Evolutionary conservation across 805 yeast genomes (phyloP).

Genomic region (Monosporozyma servazzii): DNA sequence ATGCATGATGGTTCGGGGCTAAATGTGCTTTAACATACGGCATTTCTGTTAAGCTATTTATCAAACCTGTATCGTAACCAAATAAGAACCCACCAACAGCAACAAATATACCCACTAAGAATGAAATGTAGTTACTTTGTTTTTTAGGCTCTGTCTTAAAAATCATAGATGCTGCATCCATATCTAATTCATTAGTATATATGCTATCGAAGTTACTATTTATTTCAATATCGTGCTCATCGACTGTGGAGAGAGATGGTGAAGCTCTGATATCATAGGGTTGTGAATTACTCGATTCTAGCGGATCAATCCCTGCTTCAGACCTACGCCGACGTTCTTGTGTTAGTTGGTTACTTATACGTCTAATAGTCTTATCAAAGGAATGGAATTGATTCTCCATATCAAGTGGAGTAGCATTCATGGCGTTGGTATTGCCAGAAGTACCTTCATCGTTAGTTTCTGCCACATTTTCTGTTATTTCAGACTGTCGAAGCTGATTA

Average conservation of each 20-base stretch:
- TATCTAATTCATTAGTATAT: neutral
- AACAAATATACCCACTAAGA: conserved; percentile 68
- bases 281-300: neutral
- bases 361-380: neutral
- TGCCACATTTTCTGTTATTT: neutral
- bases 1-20: conserved; percentile 38
- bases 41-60: conserved; percentile 76
- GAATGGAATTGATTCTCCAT: neutral
- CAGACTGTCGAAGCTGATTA: neutral
- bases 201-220: neutral
- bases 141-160: conserved; percentile 27
- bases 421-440: neutral
- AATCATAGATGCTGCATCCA: conserved; percentile 13
- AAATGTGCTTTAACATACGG: conserved; percentile 48
- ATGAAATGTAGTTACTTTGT: conserved; percentile 53
- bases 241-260: neutral
- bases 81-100: conserved; percentile 87
- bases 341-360: neutral
- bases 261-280: neutral
- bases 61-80: conserved; percentile 85
- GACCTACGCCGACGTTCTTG: neutral
- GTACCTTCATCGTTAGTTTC: neutral
- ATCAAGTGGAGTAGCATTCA: neutral
- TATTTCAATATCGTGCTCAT: neutral
- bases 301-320: neutral